Evolutionary conservation across 2,329 filamentous ascomycete genomes (phyloP), one percentile per base, ranked within the genome.

Genomic region (Onygenales sp.): DNA sequence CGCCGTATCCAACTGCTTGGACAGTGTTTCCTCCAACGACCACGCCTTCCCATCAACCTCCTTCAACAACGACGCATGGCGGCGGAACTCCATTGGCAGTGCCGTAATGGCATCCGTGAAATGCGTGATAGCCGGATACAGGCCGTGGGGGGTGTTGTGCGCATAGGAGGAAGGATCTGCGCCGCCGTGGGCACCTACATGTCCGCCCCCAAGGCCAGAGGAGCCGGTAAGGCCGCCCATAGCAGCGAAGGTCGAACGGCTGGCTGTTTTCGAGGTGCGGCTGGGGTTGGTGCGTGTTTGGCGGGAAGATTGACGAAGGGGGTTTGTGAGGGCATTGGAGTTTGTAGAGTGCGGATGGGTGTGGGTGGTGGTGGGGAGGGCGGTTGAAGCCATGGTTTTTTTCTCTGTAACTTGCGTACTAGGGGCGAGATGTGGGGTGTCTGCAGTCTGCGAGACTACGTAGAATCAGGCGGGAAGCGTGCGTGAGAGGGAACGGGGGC

Each of bases 31-130:
- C 68, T 95, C 89, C 6, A 93, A 87, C 31, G 84, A 84, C 52
- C 91, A 93, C 59, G 95, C 87, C 74, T 98, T 98, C 58, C 92
- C 92, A 74, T 98, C 93, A 47, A 97, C 93, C 73, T 98, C 93
- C 70, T 96, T 96, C 61, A 98, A 78, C 54, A 97, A 80, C 36
- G 92, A 96, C 63, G 95, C 95, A 70, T 98, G 92, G 66, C 90
- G 85, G 62, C 95, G 89, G 50, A 96, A 88, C 73, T 98, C 93
- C 69, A 91, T 91, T 4, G 93, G 93, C 31, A 98, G 81, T 41
- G 92, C 91, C 50, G 89, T 85, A 66, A 97, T 89, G 58, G 90
- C 85, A 70, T 97, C 91, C 58, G 92, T 88, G 68, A 98, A 97
- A 67, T 84, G 83, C 42, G 80, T 81, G 58, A 86, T 78, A 27